A percentile compares a stretch with the other conserved stretches of the same genome.
phyloP scores from a whole-genome alignment of 768 basidiomycete genomes.

The Dacryopinax spathularia region DNA sequence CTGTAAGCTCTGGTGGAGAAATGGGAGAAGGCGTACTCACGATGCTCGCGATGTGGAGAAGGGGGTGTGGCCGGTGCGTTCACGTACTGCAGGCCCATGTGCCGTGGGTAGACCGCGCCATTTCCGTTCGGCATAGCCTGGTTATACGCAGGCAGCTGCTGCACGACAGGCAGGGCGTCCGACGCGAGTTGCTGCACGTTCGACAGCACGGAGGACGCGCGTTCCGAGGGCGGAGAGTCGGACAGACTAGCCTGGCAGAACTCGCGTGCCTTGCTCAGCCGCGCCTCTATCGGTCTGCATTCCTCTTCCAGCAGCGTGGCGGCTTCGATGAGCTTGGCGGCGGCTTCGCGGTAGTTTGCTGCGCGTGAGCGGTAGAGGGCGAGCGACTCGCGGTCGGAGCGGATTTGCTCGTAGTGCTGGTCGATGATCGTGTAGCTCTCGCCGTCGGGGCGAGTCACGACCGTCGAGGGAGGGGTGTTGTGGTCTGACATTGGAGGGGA shows the following conservation, averaged over 20 bases:
- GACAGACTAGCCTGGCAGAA: slow-evolving; percentile 1
- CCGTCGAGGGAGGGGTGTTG: background rate
- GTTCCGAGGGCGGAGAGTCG: background rate
- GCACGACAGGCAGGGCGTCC: background rate
- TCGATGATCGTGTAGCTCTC: background rate
- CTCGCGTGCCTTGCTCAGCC: background rate
- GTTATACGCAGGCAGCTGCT: background rate
- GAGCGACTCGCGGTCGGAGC: slow-evolving; percentile 2
- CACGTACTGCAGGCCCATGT: slow-evolving; percentile 1
- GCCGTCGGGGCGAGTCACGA: background rate
- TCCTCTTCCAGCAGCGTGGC: background rate
- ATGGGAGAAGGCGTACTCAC: no score
- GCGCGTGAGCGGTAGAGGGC: background rate
- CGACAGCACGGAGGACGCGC: background rate
- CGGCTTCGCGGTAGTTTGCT: slow-evolving; percentile 1
- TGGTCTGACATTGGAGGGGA: background rate
- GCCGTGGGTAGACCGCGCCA: background rate
- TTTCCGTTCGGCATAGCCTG: background rate
- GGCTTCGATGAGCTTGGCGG: background rate
- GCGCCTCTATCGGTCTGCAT: background rate
- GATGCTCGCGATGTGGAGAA: background rate
- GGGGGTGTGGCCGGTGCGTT: background rate
- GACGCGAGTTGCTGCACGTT: background rate
- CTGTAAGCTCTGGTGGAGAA: background rate
- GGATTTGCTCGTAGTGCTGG: background rate